Evolutionary conservation across 495 filamentous ascomycete species (phyloP), one percentile per base, ranked within the genome.

Genomic region (Penicillium pulvis): DNA sequence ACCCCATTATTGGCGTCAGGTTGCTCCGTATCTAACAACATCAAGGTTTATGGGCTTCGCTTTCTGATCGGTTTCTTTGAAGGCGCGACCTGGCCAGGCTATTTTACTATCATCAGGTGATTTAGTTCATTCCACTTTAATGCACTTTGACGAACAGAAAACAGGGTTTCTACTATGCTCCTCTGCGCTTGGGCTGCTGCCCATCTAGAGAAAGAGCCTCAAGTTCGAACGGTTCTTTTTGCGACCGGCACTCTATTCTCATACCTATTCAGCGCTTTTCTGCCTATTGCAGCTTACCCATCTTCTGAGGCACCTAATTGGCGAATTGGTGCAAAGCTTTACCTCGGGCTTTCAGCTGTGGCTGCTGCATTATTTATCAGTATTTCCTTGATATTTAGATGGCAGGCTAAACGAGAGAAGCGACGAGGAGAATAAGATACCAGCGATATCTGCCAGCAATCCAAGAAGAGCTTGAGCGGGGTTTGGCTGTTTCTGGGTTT

Each of bases 141-240:
- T n/a, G n/a, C n/a, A n/a, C n/a, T n/a, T n/a, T n/a, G n/a, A n/a
- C n/a, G n/a, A n/a, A n/a, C n/a, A n/a, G n/a, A n/a, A n/a, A n/a
- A n/a, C n/a, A n/a, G 20, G 20, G 20, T 63, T 4, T 63, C 61
- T 6, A 63, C 56, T 6, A 59, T 59, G 56, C 52, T 63, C 20
- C 61, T 63, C 33, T 63, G 61, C 7, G 52, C 61, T 30, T 63
- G 56, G 61, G 61, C 56, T 8, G 23, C 61, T 48, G 53, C 61
- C 3, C 56, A 63, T 53, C 61, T 63, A 4, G 52, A 59, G 51
- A 59, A 51, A 8, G 56, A 59, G 39, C 53, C 61, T 14, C 51
- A 63, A 44, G 61, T 59, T 1, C 46, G 61, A n/a, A 63, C 56
- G n/a, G 57, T 59, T n/a, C 52, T 63, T 17, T 63, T 63, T 45